Evolutionary conservation across 2,329 filamentous ascomycete genomes (phyloP), one percentile per base, ranked within the genome.

Genomic region (Aspergillus udagawae): DNA sequence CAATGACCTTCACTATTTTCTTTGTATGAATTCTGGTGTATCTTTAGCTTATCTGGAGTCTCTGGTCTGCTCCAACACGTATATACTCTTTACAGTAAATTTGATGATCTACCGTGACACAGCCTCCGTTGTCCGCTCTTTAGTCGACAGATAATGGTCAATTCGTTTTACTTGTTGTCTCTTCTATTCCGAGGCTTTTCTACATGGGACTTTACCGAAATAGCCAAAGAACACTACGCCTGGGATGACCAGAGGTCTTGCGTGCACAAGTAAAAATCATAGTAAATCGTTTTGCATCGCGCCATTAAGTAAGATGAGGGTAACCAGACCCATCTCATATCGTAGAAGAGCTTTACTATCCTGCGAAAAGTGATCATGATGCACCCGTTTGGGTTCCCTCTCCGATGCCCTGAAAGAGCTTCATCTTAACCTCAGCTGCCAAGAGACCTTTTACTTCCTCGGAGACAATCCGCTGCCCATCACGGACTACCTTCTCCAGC

Each of bases 381-480:
- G 63, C 52, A 51, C 63, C 57, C 49, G 57, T 42, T n/a, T 55
- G 52, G 2, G 55, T 38, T 17, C 63, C 53, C 28, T 72, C 67
- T 12, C 72, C 71, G 21, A 79, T 71, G 27, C 70, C 72, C 58
- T 76, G 75, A 63, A 83, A 83, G 9, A 83, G 70, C 59, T 76
- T 78, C 60, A 77, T 77, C 67, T 82, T 83, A 28, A 82, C 77
- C 49, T 81, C 78, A n/a, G 74, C 75, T 6, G 77, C 77, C 28
- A 78, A 61, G 12, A 79, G 67, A 6, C 77, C 77, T 47, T 75
- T 76, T 5, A 78, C 66, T 59, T 85, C 83, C 63, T 85, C 83
- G 0, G 78, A 77, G 5, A 81, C 78, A 67, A 86, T 83, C 63
- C 83, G 81, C 60, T 82, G 81, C 53, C 82, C 82, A 60, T 83